Percentiles rank a stretch among this genome's conserved stretches.
Evolutionary conservation across 2,329 filamentous ascomycete genomes (phyloP).

Genomic region (Xylariales sp.): DNA sequence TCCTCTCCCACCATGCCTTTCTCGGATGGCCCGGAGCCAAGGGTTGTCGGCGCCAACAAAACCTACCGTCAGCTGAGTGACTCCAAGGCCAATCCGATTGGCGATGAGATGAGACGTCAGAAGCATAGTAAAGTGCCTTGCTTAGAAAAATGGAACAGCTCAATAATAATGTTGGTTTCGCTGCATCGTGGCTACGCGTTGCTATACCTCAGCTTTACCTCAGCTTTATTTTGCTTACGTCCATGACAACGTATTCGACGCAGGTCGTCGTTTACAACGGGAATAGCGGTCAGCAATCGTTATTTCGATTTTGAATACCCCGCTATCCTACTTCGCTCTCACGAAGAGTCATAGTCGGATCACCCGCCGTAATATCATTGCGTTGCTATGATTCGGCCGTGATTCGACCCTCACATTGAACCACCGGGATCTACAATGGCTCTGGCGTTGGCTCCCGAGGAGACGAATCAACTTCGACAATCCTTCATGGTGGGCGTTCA

Average conservation of each 20-base stretch:
- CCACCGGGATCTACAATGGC: not conserved
- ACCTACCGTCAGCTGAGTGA: constrained; percentile 32
- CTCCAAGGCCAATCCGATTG: not conserved
- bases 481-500: not conserved
- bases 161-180: constrained; percentile 5
- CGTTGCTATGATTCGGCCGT: constrained; percentile 9
- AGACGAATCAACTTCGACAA: not conserved
- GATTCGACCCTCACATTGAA: not conserved
- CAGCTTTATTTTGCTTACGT: constrained; percentile 24
- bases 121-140: constrained; percentile 12
- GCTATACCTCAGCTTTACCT: constrained; percentile 1
- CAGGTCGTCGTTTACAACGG: not conserved
- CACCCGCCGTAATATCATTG: not conserved
- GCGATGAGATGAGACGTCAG: constrained; percentile 21
- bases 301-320: constrained; percentile 1
- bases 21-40: constrained; percentile 24
- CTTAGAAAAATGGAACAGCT: not conserved
- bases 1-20: not conserved
- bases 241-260: not conserved
- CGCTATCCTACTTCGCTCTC: constrained; percentile 5
- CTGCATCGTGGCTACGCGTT: constrained; percentile 5
- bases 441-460: constrained; percentile 7
- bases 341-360: not conserved
- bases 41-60: constrained; percentile 1
- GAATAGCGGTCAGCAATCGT: constrained; percentile 29